phyloP scores from a whole-genome alignment of 257 asterid species.

The Dorcoceras hygrometricum region DNA sequence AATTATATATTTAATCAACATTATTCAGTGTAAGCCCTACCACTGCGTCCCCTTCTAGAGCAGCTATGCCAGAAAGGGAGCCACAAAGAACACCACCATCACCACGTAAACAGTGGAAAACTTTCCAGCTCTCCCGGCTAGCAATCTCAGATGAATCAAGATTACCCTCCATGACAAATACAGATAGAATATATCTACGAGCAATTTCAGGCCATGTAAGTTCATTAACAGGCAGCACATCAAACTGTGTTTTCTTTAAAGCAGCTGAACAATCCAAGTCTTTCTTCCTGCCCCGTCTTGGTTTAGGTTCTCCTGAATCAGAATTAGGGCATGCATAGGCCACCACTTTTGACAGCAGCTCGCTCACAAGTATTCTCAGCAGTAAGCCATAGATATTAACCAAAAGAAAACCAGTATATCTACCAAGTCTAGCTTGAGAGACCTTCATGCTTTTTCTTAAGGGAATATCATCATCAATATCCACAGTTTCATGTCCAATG shows the following conservation, averaged over 20 bases:
- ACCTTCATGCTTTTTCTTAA: slow-evolving; percentile 31
- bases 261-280: slow-evolving; percentile 64
- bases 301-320: slow-evolving; percentile 73
- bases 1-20: slow-evolving; percentile 17
- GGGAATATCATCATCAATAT: slow-evolving; percentile 31
- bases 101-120: slow-evolving; percentile 86
- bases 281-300: slow-evolving; percentile 78
- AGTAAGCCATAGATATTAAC: slow-evolving; percentile 54
- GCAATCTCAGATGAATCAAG: slow-evolving; percentile 81
- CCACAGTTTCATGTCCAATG: slow-evolving; percentile 32
- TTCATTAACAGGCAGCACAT: slow-evolving; percentile 76
- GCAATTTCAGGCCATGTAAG: slow-evolving; percentile 97
- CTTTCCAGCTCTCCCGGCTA: slow-evolving; percentile 81
- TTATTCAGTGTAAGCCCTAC: slow-evolving; percentile 42
- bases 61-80: slow-evolving; percentile 78
- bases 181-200: slow-evolving; percentile 76
- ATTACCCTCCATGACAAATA: slow-evolving; percentile 73
- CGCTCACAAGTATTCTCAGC: slow-evolving; percentile 66
- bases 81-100: slow-evolving; percentile 95
- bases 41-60: slow-evolving; percentile 88
- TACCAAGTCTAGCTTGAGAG: slow-evolving; percentile 42
- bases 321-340: slow-evolving; percentile 64
- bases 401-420: slow-evolving; percentile 54
- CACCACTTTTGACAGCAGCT: slow-evolving; percentile 77
- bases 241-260: slow-evolving; percentile 60